These are phyloP conservation scores for Tetrahymena elliotti DNA, from an alignment of 73 alveolate species.

Conservation along the genomic window DNA sequence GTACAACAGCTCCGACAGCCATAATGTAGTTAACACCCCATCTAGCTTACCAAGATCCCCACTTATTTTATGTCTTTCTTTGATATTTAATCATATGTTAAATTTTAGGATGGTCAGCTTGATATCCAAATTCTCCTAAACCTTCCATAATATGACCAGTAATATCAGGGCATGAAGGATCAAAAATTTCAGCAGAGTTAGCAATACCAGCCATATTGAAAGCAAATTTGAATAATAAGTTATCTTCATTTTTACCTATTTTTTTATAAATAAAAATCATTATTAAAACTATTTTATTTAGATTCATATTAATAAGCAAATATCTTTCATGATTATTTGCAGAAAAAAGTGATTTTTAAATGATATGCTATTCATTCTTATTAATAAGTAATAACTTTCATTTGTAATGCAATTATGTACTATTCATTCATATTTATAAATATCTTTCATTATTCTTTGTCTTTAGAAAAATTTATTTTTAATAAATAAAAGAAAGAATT, in stretches of 20 bases:
- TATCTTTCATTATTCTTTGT: neutral
- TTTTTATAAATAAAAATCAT: neutral
- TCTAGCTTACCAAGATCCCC: conserved; percentile 45
- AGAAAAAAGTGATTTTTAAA: no score
- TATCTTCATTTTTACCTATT: conserved; percentile 22
- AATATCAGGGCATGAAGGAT: conserved; percentile 44
- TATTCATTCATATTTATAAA: no score
- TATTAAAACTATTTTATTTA: neutral
- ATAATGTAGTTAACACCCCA: conserved; percentile 39
- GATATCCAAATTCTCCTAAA: neutral
- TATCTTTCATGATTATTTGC: no score
- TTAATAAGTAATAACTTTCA: neutral
- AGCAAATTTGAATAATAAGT: conserved; percentile 20
- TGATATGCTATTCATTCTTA: no score
- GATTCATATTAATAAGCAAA: no score
- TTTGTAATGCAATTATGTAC: no score
- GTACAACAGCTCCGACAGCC: conserved; percentile 41
- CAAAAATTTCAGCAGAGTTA: conserved; percentile 42
- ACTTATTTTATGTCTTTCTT: conserved; percentile 8
- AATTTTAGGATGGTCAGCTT: neutral
- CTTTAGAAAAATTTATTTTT: neutral
- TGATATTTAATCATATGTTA: conserved; percentile 5
- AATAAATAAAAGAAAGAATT: no score
- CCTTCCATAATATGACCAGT: conserved; percentile 45
- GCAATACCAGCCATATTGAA: conserved; percentile 42